phyloP scores from a whole-genome alignment of 768 basidiomycete genomes.

The Boletus subcaerulescens region DNA sequence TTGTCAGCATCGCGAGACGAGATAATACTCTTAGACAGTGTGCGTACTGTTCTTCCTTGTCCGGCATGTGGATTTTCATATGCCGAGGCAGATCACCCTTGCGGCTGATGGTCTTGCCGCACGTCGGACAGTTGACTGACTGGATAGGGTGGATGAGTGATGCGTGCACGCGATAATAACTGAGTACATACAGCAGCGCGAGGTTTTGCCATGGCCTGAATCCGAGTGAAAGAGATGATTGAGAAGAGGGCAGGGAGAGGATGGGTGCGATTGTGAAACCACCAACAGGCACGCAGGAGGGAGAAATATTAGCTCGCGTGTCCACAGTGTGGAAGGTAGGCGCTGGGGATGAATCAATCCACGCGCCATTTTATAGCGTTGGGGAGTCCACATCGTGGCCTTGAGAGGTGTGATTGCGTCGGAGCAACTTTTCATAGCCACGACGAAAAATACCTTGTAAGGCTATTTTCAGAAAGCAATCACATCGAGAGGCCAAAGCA shows the following conservation, averaged over 20 bases:
- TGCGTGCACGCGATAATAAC: background rate
- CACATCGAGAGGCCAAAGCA: slow-evolving; percentile 12
- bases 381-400: slow-evolving; percentile 11
- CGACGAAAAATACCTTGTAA: slow-evolving; percentile 18
- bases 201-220: background rate
- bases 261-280: background rate
- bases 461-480: slow-evolving; percentile 19
- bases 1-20: background rate
- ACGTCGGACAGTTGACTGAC: background rate
- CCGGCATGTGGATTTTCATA: slow-evolving; percentile 18
- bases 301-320: background rate
- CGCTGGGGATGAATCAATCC: background rate
- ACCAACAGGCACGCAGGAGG: background rate
- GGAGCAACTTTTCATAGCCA: slow-evolving; percentile 20
- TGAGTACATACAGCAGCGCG: slow-evolving; percentile 3
- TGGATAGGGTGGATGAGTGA: slow-evolving; percentile 4
- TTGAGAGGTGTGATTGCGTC: slow-evolving; percentile 25
- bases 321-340: background rate
- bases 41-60: slow-evolving; percentile 28
- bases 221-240: background rate
- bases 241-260: background rate
- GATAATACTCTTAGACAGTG: too few species aligned
- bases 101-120: slow-evolving; percentile 15
- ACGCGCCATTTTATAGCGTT: slow-evolving; percentile 17
- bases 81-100: slow-evolving; percentile 29